These are phyloP conservation scores for Sinapis alba DNA, from an alignment of 441 rosid species.

Conservation along the genomic window DNA sequence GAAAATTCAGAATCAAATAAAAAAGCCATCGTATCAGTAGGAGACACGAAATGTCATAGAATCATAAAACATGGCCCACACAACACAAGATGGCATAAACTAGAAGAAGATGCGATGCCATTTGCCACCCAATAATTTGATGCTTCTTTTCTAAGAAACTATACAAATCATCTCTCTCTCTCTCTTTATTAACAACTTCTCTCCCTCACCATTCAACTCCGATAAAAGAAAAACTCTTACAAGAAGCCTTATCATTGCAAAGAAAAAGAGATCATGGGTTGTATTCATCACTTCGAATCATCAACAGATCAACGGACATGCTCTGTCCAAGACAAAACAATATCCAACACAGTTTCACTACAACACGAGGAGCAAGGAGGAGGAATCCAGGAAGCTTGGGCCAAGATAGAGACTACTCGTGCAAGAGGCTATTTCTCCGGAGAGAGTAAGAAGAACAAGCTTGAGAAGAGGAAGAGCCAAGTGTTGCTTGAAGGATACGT, in stretches of 20 bases:
- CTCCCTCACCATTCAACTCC: slow-evolving; percentile 10
- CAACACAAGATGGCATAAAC: slow-evolving; percentile 18
- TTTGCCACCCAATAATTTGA: slow-evolving; percentile 29
- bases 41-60: not conserved
- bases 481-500: slow-evolving; percentile 34
- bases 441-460: slow-evolving; percentile 20
- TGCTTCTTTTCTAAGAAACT: slow-evolving; percentile 28
- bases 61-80: slow-evolving; percentile 32
- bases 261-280: slow-evolving; percentile 12
- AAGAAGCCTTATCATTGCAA: not conserved
- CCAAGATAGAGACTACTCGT: not conserved
- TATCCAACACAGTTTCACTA: not conserved
- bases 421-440: not conserved
- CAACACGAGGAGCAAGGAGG: not conserved
- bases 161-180: slow-evolving; percentile 16
- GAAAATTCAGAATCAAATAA: not conserved
- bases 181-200: slow-evolving; percentile 16
- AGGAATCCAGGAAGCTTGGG: slow-evolving; percentile 35
- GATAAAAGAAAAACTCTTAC: not conserved
- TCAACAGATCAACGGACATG: slow-evolving; percentile 17
- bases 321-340: not conserved
- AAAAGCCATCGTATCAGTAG: not conserved
- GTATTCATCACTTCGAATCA: slow-evolving; percentile 20
- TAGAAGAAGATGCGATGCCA: slow-evolving; percentile 25
- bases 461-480: slow-evolving; percentile 26